phyloP scores from a whole-genome alignment of 208 protist species.

The Novymonas esmeraldas region DNA sequence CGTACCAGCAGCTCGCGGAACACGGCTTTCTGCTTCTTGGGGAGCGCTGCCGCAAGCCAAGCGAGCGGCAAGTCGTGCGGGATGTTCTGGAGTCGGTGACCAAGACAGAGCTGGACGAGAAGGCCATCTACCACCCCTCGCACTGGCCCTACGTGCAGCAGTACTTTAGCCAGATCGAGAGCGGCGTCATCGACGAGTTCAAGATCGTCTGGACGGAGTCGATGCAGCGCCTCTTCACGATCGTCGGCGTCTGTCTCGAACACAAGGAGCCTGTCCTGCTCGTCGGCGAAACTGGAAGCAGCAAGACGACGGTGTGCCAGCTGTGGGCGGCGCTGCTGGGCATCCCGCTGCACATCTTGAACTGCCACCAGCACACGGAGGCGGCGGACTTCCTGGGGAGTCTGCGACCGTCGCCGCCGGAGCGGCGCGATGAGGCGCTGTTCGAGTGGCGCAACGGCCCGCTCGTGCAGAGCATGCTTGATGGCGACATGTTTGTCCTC shows the following conservation, averaged over 20 bases:
- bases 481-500: conserved; percentile 98
- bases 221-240: conserved; percentile 96
- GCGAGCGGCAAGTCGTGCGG: conserved; percentile 96
- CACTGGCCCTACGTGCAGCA: conserved; percentile 87
- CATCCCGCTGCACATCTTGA: conserved; percentile 96
- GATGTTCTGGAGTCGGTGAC: conserved; percentile 88
- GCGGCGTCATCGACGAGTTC: conserved; percentile 75
- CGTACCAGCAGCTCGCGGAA: conserved; percentile 95
- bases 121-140: conserved; percentile 63
- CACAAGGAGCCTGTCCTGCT: conserved; percentile 97
- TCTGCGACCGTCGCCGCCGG: conserved; percentile 83
- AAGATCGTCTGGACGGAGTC: conserved; percentile 97
- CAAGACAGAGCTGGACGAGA: conserved; percentile 75
- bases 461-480: conserved; percentile 98
- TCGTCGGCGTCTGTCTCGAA: conserved; percentile 95
- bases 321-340: conserved; percentile 90
- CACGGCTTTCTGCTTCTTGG: conserved; percentile 98
- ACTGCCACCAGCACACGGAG: conserved; percentile 99
- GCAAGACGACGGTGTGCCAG: conserved; percentile 99
- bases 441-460: conserved; percentile 99
- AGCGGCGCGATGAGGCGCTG: conserved; percentile 81
- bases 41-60: conserved; percentile 95
- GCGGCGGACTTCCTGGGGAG: conserved; percentile 98
- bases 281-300: conserved; percentile 99
- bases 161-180: conserved; percentile 71